Conservation (phyloP, 345 rosid genomes). For the Crucihimalaya himalaica region DNA sequence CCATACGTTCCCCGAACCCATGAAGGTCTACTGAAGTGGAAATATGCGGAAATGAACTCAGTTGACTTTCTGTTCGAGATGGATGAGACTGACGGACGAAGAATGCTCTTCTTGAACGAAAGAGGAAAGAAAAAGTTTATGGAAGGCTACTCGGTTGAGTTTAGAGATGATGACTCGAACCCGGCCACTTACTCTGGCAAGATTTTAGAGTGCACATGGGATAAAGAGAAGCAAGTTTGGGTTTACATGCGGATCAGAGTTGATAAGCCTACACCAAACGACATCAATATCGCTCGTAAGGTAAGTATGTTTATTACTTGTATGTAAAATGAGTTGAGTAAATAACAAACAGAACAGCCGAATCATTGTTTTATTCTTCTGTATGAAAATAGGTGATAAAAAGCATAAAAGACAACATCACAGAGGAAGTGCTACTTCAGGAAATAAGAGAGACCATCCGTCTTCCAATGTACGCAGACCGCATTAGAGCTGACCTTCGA, state of each 20-base stretch:
- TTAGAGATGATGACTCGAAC: conserved; percentile 70
- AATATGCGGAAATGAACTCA: conserved; percentile 90
- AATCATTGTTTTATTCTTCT: conserved; percentile 12
- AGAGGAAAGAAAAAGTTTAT: conserved; percentile 79
- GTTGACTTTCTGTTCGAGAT: conserved; percentile 92
- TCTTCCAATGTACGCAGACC: conserved; percentile 94
- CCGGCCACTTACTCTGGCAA: conserved; percentile 64
- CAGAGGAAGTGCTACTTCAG: conserved; percentile 72
- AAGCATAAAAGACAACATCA: conserved; percentile 85
- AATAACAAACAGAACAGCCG: too few species aligned
- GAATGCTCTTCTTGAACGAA: conserved; percentile 57
- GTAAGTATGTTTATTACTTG: too few species aligned
- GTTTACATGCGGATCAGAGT: conserved; percentile 71
- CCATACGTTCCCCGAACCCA: conserved; percentile 93
- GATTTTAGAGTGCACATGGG: conserved; percentile 90
- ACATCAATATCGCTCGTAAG: conserved; percentile 81
- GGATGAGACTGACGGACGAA: conserved; percentile 45
- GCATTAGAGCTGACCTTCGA: conserved; percentile 63
- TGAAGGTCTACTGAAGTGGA: conserved; percentile 98
- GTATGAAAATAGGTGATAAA: conserved; percentile 64
- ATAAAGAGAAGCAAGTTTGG: conserved; percentile 62
- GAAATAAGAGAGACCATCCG: conserved; percentile 78
- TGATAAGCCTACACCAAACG: conserved; percentile 85
- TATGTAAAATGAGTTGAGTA: too few species aligned
- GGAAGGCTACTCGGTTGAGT: conserved; percentile 71